A percentile compares a stretch with the other conserved stretches of the same genome.
Evolutionary conservation across 331 rosid species (phyloP).

Genomic region (Quercus lobata): DNA sequence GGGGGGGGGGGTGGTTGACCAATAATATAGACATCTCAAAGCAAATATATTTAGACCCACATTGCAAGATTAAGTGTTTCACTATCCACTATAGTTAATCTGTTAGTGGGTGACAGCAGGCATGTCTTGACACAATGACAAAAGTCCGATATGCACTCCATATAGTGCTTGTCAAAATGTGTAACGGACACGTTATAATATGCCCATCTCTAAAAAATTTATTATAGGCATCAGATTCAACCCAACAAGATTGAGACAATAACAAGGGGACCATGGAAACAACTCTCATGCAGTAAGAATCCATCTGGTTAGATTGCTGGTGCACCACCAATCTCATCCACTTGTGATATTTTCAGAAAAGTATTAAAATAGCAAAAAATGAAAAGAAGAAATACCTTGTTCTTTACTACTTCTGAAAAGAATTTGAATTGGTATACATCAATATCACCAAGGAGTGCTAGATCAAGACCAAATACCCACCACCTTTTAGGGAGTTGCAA

Average conservation of each 20-base stretch:
- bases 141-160: not conserved
- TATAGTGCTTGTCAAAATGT: not conserved
- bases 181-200: no score
- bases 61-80: no score
- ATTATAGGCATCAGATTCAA: not conserved
- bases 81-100: not conserved
- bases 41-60: no score
- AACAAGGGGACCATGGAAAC: not conserved
- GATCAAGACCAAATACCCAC: constrained; percentile 98
- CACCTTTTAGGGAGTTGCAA: constrained; percentile 87
- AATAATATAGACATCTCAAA: not conserved
- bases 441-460: constrained; percentile 90
- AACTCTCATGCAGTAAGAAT: not conserved
- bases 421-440: constrained; percentile 98
- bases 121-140: not conserved
- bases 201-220: no score
- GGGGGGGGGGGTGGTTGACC: not conserved
- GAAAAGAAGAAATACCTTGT: constrained; percentile 55
- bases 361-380: not conserved
- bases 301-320: not conserved
- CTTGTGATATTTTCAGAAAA: not conserved
- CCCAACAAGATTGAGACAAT: not conserved
- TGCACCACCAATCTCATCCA: not conserved
- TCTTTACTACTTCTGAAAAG: constrained; percentile 62
- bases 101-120: not conserved